Evolutionary conservation across 2,329 filamentous ascomycete genomes (phyloP).

Genomic region (Neospermospora avenae): DNA sequence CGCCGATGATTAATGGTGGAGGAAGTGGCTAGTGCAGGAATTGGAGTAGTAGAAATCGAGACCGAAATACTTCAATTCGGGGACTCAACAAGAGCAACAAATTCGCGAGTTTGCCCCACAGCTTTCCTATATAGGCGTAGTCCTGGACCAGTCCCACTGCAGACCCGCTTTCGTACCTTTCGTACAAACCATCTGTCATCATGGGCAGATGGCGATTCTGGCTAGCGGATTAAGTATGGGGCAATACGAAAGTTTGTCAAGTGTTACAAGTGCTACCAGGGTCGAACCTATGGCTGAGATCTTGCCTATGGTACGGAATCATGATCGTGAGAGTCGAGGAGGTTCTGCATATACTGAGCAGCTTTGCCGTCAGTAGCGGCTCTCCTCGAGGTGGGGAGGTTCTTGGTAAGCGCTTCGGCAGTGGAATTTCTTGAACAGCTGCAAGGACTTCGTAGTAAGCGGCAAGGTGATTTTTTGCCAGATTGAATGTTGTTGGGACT

Average conservation of each 20-base stretch:
- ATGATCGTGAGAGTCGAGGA: too few relatives aligned
- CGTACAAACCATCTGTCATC: background rate
- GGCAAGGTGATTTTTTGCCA: slow-evolving; percentile 13
- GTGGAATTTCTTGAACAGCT: slow-evolving; percentile 18
- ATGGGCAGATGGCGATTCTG: background rate
- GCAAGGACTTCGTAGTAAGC: slow-evolving; percentile 12
- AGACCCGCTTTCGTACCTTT: too few relatives aligned
- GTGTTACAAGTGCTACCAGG: background rate
- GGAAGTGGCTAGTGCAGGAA: background rate
- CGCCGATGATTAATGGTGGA: background rate
- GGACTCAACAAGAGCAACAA: background rate
- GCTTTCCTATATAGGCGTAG: too few relatives aligned
- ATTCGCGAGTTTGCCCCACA: too few relatives aligned
- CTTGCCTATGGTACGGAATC: too few relatives aligned
- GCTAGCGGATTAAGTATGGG: background rate
- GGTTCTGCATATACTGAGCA: too few relatives aligned
- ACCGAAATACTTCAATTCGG: background rate
- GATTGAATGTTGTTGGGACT: slow-evolving; percentile 4
- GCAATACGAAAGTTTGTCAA: background rate
- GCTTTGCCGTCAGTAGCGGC: background rate
- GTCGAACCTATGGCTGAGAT: too few relatives aligned
- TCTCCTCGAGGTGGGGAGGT: background rate
- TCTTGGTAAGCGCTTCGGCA: background rate
- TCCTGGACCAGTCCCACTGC: too few relatives aligned
- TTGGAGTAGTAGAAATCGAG: background rate